These are phyloP conservation scores for Talaromyces verruculosus DNA, from an alignment of 2,329 filamentous ascomycete species.

Conservation along the genomic window DNA sequence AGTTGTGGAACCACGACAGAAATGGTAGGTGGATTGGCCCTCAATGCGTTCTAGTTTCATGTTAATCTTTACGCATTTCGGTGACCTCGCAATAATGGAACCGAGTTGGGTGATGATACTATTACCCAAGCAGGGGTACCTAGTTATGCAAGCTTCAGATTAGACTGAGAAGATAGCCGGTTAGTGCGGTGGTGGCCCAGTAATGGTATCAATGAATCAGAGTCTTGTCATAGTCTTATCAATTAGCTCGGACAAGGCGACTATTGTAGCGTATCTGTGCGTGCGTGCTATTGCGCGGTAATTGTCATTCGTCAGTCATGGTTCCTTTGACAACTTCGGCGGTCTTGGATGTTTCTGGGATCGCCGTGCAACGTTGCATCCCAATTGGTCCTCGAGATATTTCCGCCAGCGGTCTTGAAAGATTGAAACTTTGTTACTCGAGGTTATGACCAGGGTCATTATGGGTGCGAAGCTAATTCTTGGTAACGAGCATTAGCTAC, in stretches of 20 bases:
- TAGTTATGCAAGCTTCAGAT: neutral
- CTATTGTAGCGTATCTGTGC: neutral
- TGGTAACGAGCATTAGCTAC: neutral
- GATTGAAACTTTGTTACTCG: neutral
- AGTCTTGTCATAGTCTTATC: constrained; percentile 4
- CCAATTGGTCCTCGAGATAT: constrained; percentile 8
- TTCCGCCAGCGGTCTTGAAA: neutral
- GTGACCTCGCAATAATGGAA: neutral
- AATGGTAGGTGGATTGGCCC: neutral
- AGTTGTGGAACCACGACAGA: neutral
- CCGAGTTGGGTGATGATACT: neutral
- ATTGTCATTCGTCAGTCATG: neutral
- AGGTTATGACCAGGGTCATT: neutral
- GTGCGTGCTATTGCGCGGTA: neutral
- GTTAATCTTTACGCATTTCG: constrained; percentile 4
- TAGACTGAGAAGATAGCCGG: neutral
- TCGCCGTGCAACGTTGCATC: constrained; percentile 6
- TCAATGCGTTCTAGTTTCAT: neutral
- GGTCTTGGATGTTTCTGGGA: neutral
- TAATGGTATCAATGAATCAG: neutral
- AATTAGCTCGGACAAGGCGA: neutral
- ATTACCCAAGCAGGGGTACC: neutral
- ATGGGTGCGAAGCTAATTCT: neutral
- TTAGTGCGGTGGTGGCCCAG: neutral
- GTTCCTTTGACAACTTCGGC: neutral